Evolutionary conservation across 129 eudicot genomes (phyloP).

Genomic region (Artemisia annua): DNA sequence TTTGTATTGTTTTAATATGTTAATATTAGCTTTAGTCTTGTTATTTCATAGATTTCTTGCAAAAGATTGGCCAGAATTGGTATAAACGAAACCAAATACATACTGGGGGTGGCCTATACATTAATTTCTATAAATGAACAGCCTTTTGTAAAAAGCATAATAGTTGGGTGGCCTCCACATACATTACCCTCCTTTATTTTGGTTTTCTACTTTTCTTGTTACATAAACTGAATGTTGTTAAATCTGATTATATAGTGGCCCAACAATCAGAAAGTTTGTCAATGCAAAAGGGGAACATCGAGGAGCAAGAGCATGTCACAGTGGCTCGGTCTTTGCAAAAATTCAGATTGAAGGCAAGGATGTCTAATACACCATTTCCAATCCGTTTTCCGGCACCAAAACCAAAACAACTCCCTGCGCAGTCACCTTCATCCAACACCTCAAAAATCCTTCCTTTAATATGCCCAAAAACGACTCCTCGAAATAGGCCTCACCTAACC

Average conservation of each 20-base stretch:
- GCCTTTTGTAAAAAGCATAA: too few species aligned
- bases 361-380: constrained; percentile 54
- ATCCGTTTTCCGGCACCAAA: constrained; percentile 57
- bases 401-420: constrained; percentile 44
- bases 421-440: constrained; percentile 42
- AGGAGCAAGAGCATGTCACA: constrained; percentile 79
- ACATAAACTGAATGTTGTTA: not conserved
- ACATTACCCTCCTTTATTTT: too few species aligned
- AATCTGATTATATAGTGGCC: constrained; percentile 41
- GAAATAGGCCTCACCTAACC: constrained; percentile 36
- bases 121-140: too few species aligned
- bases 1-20: too few species aligned
- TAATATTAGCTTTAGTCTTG: too few species aligned
- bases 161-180: too few species aligned
- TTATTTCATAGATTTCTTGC: too few species aligned
- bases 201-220: not conserved
- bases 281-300: constrained; percentile 43
- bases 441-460: constrained; percentile 78
- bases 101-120: too few species aligned
- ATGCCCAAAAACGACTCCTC: constrained; percentile 42
- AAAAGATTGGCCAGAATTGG: not conserved
- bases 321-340: constrained; percentile 76
- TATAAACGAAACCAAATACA: too few species aligned
- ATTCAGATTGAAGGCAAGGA: constrained; percentile 51
- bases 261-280: constrained; percentile 51